Base-by-base conservation (phyloP, 208 protist genomes). In the Trypanosoma cruzi region DNA sequence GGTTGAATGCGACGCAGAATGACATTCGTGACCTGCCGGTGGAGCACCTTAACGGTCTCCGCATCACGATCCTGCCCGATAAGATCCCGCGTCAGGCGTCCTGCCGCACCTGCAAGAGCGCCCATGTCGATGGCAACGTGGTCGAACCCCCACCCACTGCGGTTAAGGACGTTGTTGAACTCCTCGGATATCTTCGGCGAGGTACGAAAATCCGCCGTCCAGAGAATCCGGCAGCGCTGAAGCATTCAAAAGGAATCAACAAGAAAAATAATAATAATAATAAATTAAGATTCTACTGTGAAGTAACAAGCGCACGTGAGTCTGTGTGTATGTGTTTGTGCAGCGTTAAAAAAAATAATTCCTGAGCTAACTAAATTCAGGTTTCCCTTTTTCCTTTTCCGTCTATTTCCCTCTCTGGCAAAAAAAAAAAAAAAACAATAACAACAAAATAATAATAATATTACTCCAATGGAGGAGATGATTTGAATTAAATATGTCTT, bases 61-160 rank as follows among this genome's bases (percentile, higher is more conserved):
- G 58, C 16, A 57, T 93, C 88, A 10, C 88, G 81, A 44, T 90
- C 88, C 59, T 73, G 68, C 29, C 88, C 84, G 40, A 85, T 71
- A 11, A 87, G 71, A 64, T 93, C 84, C 42, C 84, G 81, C 1
- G 82, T 85, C n/a, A 89, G 52, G 67, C 79, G 79, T 37, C 72
- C 75, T 20, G 85, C 80, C 2, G 75, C 58, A 60, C 55, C 64
- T 42, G 78, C 57, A 36, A 93, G 71, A 31, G 53, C 55, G 20
- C 79, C 76, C 26, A 90, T 66, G 59, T 93, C 84, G n/a, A 93
- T 67, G 28, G 85, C 73, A 0, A 93, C 75, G 68, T 93, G 88
- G 58, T 93, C 88, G 67, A 86, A 88, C 14, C 59, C 53, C 64
- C 61, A 73, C 0, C 54, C 37, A 36, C 63, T 72, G 57, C 84